phyloP scores from a whole-genome alignment of 2,329 filamentous ascomycete species.

The Penicillium sp. region DNA sequence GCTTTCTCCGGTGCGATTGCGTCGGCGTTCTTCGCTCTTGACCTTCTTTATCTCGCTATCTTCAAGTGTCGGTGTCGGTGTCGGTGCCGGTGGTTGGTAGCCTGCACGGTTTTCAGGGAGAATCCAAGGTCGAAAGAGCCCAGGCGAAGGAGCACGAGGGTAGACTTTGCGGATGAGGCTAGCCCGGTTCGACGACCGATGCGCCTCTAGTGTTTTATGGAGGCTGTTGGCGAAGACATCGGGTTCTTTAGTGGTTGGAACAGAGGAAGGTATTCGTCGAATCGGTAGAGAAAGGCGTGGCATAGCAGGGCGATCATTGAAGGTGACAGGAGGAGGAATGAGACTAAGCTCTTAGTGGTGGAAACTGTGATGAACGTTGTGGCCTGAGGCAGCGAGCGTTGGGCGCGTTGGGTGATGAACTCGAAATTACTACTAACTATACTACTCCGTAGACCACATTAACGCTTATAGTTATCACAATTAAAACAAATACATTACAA shows the following conservation, averaged over 20 bases:
- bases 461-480: too few relatives aligned
- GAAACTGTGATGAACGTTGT: not conserved
- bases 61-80: not conserved
- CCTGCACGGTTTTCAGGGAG: constrained; percentile 13
- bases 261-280: constrained; percentile 13
- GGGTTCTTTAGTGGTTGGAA: constrained; percentile 11
- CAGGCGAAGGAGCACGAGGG: constrained; percentile 9
- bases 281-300: constrained; percentile 22
- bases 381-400: not conserved
- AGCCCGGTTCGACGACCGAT: constrained; percentile 38
- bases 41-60: not conserved
- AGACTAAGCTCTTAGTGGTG: not conserved
- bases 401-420: not conserved
- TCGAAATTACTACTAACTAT: not conserved
- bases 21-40: constrained; percentile 3
- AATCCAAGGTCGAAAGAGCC: constrained; percentile 18
- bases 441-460: not conserved
- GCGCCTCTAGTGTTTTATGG: constrained; percentile 39
- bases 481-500: too few relatives aligned
- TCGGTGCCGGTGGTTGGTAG: constrained; percentile 8
- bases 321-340: constrained; percentile 12
- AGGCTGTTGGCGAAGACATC: constrained; percentile 34
- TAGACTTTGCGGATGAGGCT: constrained; percentile 34
- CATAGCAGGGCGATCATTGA: constrained; percentile 15
- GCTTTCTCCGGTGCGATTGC: constrained; percentile 1